These are phyloP conservation scores for Aspergillus mulundensis DNA, from an alignment of 495 filamentous ascomycete species.

Conservation along the genomic window DNA sequence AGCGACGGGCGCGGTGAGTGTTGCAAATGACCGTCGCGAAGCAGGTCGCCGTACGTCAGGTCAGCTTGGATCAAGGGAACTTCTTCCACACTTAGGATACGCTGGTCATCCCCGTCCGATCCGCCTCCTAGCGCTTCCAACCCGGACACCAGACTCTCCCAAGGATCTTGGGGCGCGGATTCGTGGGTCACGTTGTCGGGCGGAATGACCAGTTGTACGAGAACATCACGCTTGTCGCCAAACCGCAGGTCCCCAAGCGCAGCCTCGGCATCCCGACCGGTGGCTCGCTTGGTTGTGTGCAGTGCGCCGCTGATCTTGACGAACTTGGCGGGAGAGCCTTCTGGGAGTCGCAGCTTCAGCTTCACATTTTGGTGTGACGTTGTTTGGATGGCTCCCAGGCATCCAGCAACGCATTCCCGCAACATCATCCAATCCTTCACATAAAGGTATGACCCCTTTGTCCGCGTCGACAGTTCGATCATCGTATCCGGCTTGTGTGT, in stretches of 20 bases:
- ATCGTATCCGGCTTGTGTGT: slow-evolving; percentile 99
- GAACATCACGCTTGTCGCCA: slow-evolving; percentile 94
- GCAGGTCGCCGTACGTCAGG: slow-evolving; percentile 87
- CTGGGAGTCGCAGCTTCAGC: slow-evolving; percentile 87
- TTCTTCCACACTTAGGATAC: slow-evolving; percentile 85
- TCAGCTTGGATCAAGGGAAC: slow-evolving; percentile 95
- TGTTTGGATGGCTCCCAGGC: slow-evolving; percentile 88
- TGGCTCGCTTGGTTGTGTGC: slow-evolving; percentile 96
- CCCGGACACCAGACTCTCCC: slow-evolving; percentile 95
- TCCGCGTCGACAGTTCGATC: slow-evolving; percentile 93
- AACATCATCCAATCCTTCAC: slow-evolving; percentile 99
- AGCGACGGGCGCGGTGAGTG: slow-evolving; percentile 87
- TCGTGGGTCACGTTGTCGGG: slow-evolving; percentile 87
- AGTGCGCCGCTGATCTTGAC: slow-evolving; percentile 97
- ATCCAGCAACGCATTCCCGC: slow-evolving; percentile 92
- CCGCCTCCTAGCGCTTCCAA: slow-evolving; percentile 93
- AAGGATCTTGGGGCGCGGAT: slow-evolving; percentile 83
- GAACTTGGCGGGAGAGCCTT: slow-evolving; percentile 96
- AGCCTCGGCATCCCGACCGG: slow-evolving; percentile 91
- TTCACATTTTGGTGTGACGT: slow-evolving; percentile 99
- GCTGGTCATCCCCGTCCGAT: slow-evolving; percentile 79
- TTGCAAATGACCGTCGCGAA: slow-evolving; percentile 82
- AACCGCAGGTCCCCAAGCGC: slow-evolving; percentile 90
- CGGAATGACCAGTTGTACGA: slow-evolving; percentile 90
- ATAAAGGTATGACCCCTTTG: slow-evolving; percentile 95